These are phyloP conservation scores for Cryphonectria nitschkei DNA, from an alignment of 2,329 filamentous ascomycete genomes.

Conservation along the genomic window DNA sequence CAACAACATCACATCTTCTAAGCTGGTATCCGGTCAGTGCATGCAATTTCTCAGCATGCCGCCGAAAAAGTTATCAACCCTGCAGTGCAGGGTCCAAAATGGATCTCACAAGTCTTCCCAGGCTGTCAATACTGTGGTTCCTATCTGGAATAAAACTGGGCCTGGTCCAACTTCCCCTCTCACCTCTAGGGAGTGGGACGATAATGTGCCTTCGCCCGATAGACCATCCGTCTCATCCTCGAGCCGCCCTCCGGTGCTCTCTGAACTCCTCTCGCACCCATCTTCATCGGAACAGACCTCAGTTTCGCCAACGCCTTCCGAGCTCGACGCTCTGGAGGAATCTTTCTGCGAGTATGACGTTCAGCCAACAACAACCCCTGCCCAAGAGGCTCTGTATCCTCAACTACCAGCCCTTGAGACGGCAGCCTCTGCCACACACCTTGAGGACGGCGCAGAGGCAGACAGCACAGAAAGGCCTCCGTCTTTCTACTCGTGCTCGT, in stretches of 20 bases:
- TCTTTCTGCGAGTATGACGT: constrained; percentile 11
- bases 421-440: background rate
- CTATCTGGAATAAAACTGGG: background rate
- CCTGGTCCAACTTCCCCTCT: too few relatives aligned
- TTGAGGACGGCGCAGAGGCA: background rate
- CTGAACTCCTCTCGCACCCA: background rate
- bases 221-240: background rate
- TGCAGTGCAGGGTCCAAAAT: background rate
- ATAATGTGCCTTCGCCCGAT: background rate
- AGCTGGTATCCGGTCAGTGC: background rate
- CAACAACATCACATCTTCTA: background rate
- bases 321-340: constrained; percentile 25
- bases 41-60: background rate
- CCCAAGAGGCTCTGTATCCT: background rate
- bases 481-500: background rate
- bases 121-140: constrained; percentile 9
- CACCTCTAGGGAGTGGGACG: background rate
- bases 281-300: background rate
- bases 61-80: background rate
- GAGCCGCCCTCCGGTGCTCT: background rate
- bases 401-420: background rate
- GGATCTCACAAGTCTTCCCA: background rate
- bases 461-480: background rate
- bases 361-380: constrained; percentile 8
- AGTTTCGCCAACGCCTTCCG: constrained; percentile 24